Conservation (phyloP, 2,329 filamentous ascomycete species). For the Dryadomyces quercus-mongolicae region DNA sequence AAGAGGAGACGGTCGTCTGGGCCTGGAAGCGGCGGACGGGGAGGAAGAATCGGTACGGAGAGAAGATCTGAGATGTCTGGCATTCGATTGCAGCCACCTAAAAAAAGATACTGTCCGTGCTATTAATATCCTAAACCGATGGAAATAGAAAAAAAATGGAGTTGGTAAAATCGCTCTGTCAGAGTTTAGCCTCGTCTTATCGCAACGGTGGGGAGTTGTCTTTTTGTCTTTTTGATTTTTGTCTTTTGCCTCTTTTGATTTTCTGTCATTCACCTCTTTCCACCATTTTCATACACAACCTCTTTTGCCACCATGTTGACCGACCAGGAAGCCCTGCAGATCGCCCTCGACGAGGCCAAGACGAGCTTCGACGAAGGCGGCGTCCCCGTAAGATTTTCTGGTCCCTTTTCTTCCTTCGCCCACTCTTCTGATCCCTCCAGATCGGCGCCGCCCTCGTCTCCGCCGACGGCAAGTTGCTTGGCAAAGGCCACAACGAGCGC, state of each 20-base stretch:
- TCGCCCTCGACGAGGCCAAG: slow-evolving; percentile 35
- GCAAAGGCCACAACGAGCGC: slow-evolving; percentile 63
- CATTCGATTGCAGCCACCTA: too few species aligned
- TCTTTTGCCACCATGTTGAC: slow-evolving; percentile 4
- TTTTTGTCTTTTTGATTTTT: background rate
- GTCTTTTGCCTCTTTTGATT: background rate
- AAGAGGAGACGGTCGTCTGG: too few species aligned
- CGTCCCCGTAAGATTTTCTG: slow-evolving; percentile 27
- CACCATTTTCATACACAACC: too few species aligned
- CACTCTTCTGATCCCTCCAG: slow-evolving; percentile 17
- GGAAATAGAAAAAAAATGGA: too few species aligned
- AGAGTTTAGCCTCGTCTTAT: background rate
- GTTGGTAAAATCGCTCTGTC: background rate
- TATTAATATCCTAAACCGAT: too few species aligned
- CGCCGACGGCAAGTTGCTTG: slow-evolving; percentile 56
- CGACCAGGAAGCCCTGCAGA: slow-evolving; percentile 13
- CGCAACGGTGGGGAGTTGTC: background rate
- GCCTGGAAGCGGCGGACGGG: too few species aligned
- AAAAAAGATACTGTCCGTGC: too few species aligned
- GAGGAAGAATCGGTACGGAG: background rate
- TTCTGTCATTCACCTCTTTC: background rate
- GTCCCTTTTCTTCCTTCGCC: background rate
- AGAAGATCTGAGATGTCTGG: too few species aligned
- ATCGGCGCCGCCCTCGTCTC: slow-evolving; percentile 50
- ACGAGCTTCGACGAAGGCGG: slow-evolving; percentile 33